These are phyloP conservation scores for Phytophthora hibernalis DNA, from an alignment of 352 stramenopile genomes.

Conservation along the genomic window DNA sequence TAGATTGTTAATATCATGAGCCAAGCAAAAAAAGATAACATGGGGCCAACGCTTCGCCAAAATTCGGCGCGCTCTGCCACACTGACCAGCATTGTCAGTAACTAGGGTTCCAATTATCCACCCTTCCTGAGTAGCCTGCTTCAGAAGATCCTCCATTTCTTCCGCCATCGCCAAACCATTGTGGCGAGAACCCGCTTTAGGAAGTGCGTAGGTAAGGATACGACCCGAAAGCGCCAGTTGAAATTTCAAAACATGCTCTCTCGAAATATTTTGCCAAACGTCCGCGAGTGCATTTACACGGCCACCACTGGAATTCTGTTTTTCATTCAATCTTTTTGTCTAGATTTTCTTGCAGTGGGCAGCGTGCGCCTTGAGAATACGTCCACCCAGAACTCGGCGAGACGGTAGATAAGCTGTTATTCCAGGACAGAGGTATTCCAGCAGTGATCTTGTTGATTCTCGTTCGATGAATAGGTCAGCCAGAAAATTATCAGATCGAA, in stretches of 20 bases:
- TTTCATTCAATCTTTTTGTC: slow-evolving; percentile 10
- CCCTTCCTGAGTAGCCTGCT: background rate
- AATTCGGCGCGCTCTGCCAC: slow-evolving; percentile 6
- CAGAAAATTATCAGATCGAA: slow-evolving; percentile 7
- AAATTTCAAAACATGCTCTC: slow-evolving; percentile 3
- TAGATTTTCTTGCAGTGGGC: background rate
- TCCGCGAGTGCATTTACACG: slow-evolving; percentile 2
- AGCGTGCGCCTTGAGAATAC: background rate
- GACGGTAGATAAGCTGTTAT: slow-evolving; percentile 7
- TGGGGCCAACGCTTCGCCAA: slow-evolving; percentile 2
- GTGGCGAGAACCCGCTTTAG: background rate
- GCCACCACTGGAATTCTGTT: background rate
- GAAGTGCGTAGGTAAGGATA: background rate
- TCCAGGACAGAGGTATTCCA: slow-evolving; percentile 3
- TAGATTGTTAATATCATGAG: background rate
- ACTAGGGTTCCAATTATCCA: slow-evolving; percentile 6
- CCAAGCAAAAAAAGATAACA: slow-evolving; percentile 1
- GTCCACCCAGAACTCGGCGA: background rate
- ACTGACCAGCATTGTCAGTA: slow-evolving; percentile 11
- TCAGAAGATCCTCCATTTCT: slow-evolving; percentile 4
- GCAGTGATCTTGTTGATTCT: background rate
- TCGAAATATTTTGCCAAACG: slow-evolving; percentile 6
- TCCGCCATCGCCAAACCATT: background rate
- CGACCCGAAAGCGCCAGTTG: background rate
- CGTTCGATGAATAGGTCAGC: slow-evolving; percentile 16